Conservation (phyloP, 805 yeast species). For the Spencermartinsiella europaea region DNA sequence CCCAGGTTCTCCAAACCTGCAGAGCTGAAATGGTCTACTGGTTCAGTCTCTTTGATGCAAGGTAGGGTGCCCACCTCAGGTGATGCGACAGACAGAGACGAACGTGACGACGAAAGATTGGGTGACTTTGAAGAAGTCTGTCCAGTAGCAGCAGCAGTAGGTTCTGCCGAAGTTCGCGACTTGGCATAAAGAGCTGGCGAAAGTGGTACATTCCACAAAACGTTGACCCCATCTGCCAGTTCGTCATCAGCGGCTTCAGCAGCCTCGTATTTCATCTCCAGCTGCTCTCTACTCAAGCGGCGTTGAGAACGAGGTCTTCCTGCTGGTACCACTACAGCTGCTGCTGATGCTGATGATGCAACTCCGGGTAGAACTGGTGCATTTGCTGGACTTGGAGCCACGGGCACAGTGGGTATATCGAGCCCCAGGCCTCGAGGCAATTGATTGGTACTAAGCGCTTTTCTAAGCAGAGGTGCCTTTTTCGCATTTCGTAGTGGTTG, state of each 20-base stretch:
- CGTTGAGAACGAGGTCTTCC: conserved; percentile 1
- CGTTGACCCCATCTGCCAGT: conserved; percentile 47
- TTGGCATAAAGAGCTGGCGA: conserved; percentile 47
- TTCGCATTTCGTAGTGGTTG: not conserved
- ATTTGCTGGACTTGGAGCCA: not conserved
- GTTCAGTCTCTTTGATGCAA: conserved; percentile 23
- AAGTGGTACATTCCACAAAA: conserved; percentile 61
- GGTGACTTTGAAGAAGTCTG: not conserved
- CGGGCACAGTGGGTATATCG: not conserved
- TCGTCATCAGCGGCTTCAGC: conserved; percentile 45
- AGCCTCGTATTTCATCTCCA: conserved; percentile 31
- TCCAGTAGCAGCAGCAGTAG: conserved; percentile 1
- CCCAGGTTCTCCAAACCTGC: conserved; percentile 30
- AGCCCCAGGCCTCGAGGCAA: conserved; percentile 12
- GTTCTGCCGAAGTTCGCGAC: conserved; percentile 14
- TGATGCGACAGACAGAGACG: conserved; percentile 5
- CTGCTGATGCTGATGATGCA: conserved; percentile 2
- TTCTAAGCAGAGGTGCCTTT: conserved; percentile 13
- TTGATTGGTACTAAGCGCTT: conserved; percentile 17
- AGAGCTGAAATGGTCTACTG: conserved; percentile 4
- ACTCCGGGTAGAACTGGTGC: not conserved
- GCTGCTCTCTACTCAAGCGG: conserved; percentile 23
- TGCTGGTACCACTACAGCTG: not conserved
- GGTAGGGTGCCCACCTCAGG: conserved; percentile 11
- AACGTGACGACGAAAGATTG: not conserved